Base-by-base conservation (phyloP, 805 yeast species). In the Wickerhamiella azymoides region DNA sequence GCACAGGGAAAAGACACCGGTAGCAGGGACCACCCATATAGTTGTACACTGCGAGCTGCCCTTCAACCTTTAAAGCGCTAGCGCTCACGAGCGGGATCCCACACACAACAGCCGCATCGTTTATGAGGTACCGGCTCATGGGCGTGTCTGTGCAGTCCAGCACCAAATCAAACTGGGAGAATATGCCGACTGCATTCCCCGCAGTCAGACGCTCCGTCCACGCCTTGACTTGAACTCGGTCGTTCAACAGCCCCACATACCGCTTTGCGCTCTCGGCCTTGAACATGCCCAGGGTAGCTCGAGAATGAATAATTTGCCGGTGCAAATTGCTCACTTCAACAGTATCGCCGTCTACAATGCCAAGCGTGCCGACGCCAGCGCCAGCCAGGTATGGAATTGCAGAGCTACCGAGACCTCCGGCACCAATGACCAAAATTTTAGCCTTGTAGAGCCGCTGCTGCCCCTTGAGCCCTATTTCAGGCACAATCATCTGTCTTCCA, bases 141-240 rank as follows among this genome's bases (percentile, higher is more conserved):
- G 97, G 97, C 1, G 89, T 77, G 62, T 92, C 99, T 0, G 98
- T 89, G 57, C 98, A 93, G 62, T 92, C 99, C 17, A 92, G 65
- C 3, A 92, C 76, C 27, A 81, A 50, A 57, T 89, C 96, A 62
- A 82, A 86, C 3, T 64, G 53, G n/a, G 60, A 54, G 41, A 86
- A 68, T 1, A 85, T 72, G 0, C 62, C 70, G 53, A 81, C 76
- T 0, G 84, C 81, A 60, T 85, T 86, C 0, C 53, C 56, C 33
- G 72, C 64, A 1, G 68, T 56, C 13, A 56, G 36, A 4, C 50
- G 45, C 11, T 38, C 36, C 1, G 9, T n/a, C 56, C 76, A 74
- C 0, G 82, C 69, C 0, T 50, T 52, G 1, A 81, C 71, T 0
- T 59, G 53, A 5, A 88, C 84, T 52, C 72, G 62, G 0, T 95